phyloP scores from a whole-genome alignment of 2,329 filamentous ascomycete genomes.

The Pleoardoris graminearum region DNA sequence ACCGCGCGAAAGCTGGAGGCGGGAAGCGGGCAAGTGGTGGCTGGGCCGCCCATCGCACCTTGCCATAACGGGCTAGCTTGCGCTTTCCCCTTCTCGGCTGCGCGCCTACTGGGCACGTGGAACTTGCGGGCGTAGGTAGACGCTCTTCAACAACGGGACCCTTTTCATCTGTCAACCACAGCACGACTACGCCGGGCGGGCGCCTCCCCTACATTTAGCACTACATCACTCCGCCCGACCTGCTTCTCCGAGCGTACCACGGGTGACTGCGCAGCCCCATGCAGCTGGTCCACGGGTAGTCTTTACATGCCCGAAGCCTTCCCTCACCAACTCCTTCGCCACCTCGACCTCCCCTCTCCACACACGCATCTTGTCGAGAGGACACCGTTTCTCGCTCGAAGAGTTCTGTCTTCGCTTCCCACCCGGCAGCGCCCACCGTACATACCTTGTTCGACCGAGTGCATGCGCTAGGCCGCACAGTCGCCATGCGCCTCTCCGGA shows the following conservation, averaged over 20 bases:
- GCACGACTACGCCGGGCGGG: slow-evolving; percentile 1
- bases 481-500: slow-evolving; percentile 50
- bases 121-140: not conserved
- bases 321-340: slow-evolving; percentile 3
- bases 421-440: not conserved
- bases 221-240: slow-evolving; percentile 2
- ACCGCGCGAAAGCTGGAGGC: slow-evolving; percentile 7
- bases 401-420: not conserved
- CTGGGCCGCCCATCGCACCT: slow-evolving; percentile 2
- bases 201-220: not conserved
- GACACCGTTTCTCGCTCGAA: slow-evolving; percentile 5
- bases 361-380: not conserved
- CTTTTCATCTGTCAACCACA: not conserved
- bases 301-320: slow-evolving; percentile 12
- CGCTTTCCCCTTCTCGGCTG: slow-evolving; percentile 1
- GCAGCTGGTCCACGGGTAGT: slow-evolving; percentile 1
- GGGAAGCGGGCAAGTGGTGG: slow-evolving; percentile 4
- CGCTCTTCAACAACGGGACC: not conserved
- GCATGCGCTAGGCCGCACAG: slow-evolving; percentile 10
- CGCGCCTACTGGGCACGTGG: not conserved
- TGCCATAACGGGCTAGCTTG: not conserved
- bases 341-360: not conserved
- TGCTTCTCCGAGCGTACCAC: slow-evolving; percentile 1
- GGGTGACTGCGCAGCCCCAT: slow-evolving; percentile 4
- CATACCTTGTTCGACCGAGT: not conserved